Conservation (phyloP, 1,284 basidiomycete genomes). For the Heterobasidion annosum region DNA sequence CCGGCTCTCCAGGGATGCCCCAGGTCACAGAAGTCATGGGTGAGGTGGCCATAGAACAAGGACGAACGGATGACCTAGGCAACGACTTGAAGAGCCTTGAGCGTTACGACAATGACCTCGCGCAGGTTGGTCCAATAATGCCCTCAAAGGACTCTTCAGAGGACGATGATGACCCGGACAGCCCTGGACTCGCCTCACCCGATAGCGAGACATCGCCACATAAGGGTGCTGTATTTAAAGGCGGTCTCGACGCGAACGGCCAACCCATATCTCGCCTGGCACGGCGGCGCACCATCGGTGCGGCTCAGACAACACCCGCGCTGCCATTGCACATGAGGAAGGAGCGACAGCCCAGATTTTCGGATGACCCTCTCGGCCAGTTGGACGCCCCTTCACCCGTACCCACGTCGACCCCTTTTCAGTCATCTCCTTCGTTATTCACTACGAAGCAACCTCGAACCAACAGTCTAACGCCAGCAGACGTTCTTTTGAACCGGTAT, state of each 20-base stretch:
- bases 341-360: constrained; percentile 43
- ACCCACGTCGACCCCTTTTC: constrained; percentile 37
- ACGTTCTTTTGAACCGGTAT: constrained; percentile 56
- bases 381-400: constrained; percentile 35
- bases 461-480: constrained; percentile 35
- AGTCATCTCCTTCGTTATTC: constrained; percentile 60
- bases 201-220: constrained; percentile 1
- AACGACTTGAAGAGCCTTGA: constrained; percentile 41
- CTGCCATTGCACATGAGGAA: constrained; percentile 49
- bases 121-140: constrained; percentile 15
- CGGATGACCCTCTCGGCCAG: constrained; percentile 69
- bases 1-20: constrained; percentile 75
- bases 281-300: constrained; percentile 40
- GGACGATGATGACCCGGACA: constrained; percentile 30
- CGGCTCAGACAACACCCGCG: constrained; percentile 64
- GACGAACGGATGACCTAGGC: constrained; percentile 54
- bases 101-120: constrained; percentile 31
- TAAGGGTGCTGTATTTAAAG: constrained; percentile 2
- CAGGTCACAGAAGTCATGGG: constrained; percentile 66
- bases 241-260: constrained; percentile 3
- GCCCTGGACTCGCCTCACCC: constrained; percentile 10
- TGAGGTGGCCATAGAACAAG: constrained; percentile 85
- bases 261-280: constrained; percentile 12
- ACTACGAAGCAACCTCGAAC: constrained; percentile 34
- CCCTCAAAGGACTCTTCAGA: constrained; percentile 14